Conservation (phyloP, 2,329 filamentous ascomycete species). For the Sporothrix sp. region DNA sequence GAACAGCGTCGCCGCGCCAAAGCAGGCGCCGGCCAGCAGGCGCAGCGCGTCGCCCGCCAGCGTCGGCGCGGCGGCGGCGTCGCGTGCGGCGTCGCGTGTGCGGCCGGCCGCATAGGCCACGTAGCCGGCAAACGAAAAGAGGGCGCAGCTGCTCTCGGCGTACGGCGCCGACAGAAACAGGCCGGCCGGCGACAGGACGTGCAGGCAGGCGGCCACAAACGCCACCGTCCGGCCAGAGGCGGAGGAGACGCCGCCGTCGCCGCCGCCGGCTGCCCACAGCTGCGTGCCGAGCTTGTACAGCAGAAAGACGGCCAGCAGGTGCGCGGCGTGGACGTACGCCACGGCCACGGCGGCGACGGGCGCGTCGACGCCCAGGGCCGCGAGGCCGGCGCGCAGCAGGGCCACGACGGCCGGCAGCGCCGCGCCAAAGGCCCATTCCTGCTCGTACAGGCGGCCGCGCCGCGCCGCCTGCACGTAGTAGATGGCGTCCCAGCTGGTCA, state of each 20-base stretch:
- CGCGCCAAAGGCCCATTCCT: slow-evolving; percentile 73
- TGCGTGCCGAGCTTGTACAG: slow-evolving; percentile 17
- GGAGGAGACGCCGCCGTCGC: too few relatives aligned
- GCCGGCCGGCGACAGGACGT: slow-evolving; percentile 79
- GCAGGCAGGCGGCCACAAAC: slow-evolving; percentile 60
- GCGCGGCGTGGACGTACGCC: slow-evolving; percentile 59
- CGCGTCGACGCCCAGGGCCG: not conserved
- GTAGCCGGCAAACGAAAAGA: slow-evolving; percentile 66
- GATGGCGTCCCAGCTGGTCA: slow-evolving; percentile 73
- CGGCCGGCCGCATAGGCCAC: slow-evolving; percentile 48
- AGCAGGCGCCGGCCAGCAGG: slow-evolving; percentile 54
- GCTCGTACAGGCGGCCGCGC: slow-evolving; percentile 62
- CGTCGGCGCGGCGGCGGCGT: slow-evolving; percentile 10
- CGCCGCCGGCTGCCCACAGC: slow-evolving; percentile 15
- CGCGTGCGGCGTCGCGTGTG: not conserved
- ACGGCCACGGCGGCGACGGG: slow-evolving; percentile 45
- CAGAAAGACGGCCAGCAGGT: slow-evolving; percentile 56
- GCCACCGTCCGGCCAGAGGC: slow-evolving; percentile 28
- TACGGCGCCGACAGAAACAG: slow-evolving; percentile 85
- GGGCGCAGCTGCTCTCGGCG: slow-evolving; percentile 68
- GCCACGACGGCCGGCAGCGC: slow-evolving; percentile 37
- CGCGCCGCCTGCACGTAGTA: slow-evolving; percentile 59
- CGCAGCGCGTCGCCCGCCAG: slow-evolving; percentile 38
- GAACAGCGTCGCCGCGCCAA: slow-evolving; percentile 63
- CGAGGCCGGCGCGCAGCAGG: slow-evolving; percentile 20